Evolutionary conservation across 768 basidiomycete species (phyloP).

Genomic region (Clathrus columnatus): DNA sequence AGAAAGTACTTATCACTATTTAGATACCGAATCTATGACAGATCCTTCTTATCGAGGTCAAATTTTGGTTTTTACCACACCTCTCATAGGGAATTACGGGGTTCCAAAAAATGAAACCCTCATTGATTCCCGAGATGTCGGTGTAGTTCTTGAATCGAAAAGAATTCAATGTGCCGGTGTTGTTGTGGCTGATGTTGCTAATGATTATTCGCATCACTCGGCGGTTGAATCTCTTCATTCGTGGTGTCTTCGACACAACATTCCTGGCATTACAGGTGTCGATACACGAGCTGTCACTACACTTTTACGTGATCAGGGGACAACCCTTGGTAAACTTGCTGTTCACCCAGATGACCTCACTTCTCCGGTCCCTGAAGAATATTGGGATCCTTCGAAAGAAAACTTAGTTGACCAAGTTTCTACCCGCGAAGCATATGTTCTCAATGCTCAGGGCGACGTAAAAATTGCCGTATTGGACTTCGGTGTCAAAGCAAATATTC

Average conservation of each 20-base stretch:
- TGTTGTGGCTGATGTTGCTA: slow-evolving; percentile 90
- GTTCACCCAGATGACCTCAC: slow-evolving; percentile 63
- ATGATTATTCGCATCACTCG: slow-evolving; percentile 88
- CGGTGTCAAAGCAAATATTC: slow-evolving; percentile 95
- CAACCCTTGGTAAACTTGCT: slow-evolving; percentile 87
- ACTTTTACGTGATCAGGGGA: slow-evolving; percentile 91
- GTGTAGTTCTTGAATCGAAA: slow-evolving; percentile 81
- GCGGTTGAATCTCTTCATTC: slow-evolving; percentile 88
- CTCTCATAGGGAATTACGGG: slow-evolving; percentile 97
- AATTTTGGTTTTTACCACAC: slow-evolving; percentile 97
- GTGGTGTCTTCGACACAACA: slow-evolving; percentile 85
- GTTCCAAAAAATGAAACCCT: slow-evolving; percentile 78
- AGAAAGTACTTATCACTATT: slow-evolving; percentile 9
- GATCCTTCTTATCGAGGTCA: slow-evolving; percentile 98
- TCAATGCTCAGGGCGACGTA: slow-evolving; percentile 82
- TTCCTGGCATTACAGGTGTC: slow-evolving; percentile 94
- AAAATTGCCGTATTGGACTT: slow-evolving; percentile 96
- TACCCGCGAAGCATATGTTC: slow-evolving; percentile 70
- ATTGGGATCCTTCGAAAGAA: slow-evolving; percentile 87
- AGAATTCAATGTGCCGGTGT: slow-evolving; percentile 88
- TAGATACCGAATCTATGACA: slow-evolving; percentile 99
- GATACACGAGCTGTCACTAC: slow-evolving; percentile 96
- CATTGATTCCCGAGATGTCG: slow-evolving; percentile 66
- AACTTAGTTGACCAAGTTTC: slow-evolving; percentile 94
- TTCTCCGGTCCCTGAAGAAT: slow-evolving; percentile 60